Conservation (phyloP, 768 basidiomycete genomes). For the Pleurotus platypus region DNA sequence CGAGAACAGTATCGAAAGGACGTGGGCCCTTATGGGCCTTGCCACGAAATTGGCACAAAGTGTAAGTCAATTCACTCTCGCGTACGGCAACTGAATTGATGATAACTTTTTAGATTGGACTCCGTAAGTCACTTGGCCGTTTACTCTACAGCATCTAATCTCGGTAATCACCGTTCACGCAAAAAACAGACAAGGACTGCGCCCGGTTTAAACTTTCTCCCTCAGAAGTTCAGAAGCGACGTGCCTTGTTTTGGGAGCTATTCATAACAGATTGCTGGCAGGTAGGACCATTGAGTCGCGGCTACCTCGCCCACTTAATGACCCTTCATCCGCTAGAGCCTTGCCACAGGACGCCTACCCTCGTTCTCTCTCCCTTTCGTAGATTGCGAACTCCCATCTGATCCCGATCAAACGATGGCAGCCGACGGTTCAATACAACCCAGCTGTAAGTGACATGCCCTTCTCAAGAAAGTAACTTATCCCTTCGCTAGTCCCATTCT, state of each 20-base stretch:
- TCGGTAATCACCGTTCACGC: not conserved
- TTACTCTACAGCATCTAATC: too few relatives aligned
- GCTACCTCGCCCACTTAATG: too few relatives aligned
- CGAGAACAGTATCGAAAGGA: slow-evolving; percentile 68
- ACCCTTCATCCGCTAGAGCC: slow-evolving; percentile 35
- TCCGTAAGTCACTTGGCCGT: slow-evolving; percentile 43
- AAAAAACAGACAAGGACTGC: slow-evolving; percentile 58
- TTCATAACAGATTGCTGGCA: slow-evolving; percentile 77
- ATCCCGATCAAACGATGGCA: slow-evolving; percentile 53
- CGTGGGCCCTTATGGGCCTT: slow-evolving; percentile 64
- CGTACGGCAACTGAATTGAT: slow-evolving; percentile 1
- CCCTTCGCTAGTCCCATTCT: slow-evolving; percentile 49
- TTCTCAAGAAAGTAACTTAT: not conserved
- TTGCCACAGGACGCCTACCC: slow-evolving; percentile 66
- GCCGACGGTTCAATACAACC: slow-evolving; percentile 55
- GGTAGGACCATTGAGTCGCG: slow-evolving; percentile 29
- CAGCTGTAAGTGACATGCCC: slow-evolving; percentile 44
- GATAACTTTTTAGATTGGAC: slow-evolving; percentile 47
- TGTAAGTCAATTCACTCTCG: slow-evolving; percentile 34
- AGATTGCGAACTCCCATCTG: slow-evolving; percentile 67
- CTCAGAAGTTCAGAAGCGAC: slow-evolving; percentile 66
- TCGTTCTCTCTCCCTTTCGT: slow-evolving; percentile 69
- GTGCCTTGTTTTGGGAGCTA: slow-evolving; percentile 70
- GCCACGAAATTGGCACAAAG: slow-evolving; percentile 67
- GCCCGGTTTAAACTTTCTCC: slow-evolving; percentile 63